Evolutionary conservation across 805 yeast species (phyloP).

Genomic region (Barnettozyma siamensis): DNA sequence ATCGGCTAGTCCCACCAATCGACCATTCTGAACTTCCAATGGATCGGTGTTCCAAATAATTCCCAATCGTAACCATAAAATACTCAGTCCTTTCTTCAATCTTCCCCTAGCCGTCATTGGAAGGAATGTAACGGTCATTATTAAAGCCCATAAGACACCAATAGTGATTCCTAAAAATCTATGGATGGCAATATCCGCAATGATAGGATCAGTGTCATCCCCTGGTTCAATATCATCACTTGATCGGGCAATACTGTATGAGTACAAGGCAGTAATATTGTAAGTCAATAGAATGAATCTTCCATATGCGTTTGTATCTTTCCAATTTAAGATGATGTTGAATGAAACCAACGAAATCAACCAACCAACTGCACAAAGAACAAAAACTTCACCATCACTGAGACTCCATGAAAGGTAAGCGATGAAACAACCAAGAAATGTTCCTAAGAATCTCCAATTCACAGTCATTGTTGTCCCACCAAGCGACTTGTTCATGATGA

Average conservation of each 20-base stretch:
- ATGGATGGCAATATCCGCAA: conserved; percentile 72
- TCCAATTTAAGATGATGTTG: conserved; percentile 63
- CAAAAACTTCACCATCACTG: conserved; percentile 48
- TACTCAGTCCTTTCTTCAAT: conserved; percentile 56
- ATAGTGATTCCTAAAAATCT: conserved; percentile 64
- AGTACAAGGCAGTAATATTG: conserved; percentile 72
- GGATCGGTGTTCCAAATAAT: conserved; percentile 77
- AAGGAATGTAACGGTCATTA: conserved; percentile 57
- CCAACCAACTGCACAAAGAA: conserved; percentile 44
- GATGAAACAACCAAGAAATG: conserved; percentile 59
- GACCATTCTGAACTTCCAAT: conserved; percentile 34
- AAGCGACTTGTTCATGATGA: conserved; percentile 77
- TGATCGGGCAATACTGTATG: conserved; percentile 59
- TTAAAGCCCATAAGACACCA: conserved; percentile 74
- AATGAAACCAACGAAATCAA: conserved; percentile 35
- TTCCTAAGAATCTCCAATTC: conserved; percentile 69
- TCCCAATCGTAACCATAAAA: conserved; percentile 77
- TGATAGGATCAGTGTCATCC: conserved; percentile 65
- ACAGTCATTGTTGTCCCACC: conserved; percentile 83
- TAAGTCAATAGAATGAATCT: conserved; percentile 68
- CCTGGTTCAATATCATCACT: conserved; percentile 53
- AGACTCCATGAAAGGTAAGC: conserved; percentile 59
- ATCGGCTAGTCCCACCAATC: conserved; percentile 23
- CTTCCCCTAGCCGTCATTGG: conserved; percentile 75
- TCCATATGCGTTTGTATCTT: conserved; percentile 52